Base-by-base conservation (phyloP, 441 rosid species). In the Dalechampia spathulata region DNA sequence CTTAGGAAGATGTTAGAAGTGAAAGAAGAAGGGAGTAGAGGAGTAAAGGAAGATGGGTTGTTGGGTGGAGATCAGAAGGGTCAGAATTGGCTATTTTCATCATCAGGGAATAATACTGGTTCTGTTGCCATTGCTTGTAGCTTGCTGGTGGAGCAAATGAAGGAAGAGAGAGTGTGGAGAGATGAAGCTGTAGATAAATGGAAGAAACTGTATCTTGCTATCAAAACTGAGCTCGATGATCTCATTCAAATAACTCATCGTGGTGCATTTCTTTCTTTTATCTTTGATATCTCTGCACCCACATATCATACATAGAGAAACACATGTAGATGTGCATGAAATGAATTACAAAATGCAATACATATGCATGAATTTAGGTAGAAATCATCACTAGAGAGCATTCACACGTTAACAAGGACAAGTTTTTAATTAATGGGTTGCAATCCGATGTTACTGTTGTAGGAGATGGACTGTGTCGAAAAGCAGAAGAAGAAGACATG, bases 171-270 rank as follows among this genome's bases (percentile, higher is more conserved):
- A 50, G 75, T 77, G 0, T 52, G 78, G 60, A 59, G 90, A 43
- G 95, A 89, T 60, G 86, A 83, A 41, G 85, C 90, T 20, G 87
- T 79, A 32, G 86, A 82, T 66, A 83, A 77, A 50, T 89, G 96
- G 96, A 89, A 89, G 72, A 83, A 72, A 19, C 85, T 89, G 23
- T 89, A 86, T 51, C 87, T 82, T 30, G 78, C 92, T 61, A 86
- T 89, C 65, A 89, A 82, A 77, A 72, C 65, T 17, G 92, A 89
- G 90, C 87, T 89, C 61, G 95, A 89, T 64, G 72, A 83, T 63
- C 90, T 89, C 62, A 77, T 89, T 43, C 85, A 77, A 59, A 78
- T 59, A 56, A 74, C 94, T 64, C 77, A 75, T 44, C 75, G 73
- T 70, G 68, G 70, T 70, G 19, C 26, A 0, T 59, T 42, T 27